Conservation (phyloP, 768 basidiomycete genomes). For the Mycena latifolia region DNA sequence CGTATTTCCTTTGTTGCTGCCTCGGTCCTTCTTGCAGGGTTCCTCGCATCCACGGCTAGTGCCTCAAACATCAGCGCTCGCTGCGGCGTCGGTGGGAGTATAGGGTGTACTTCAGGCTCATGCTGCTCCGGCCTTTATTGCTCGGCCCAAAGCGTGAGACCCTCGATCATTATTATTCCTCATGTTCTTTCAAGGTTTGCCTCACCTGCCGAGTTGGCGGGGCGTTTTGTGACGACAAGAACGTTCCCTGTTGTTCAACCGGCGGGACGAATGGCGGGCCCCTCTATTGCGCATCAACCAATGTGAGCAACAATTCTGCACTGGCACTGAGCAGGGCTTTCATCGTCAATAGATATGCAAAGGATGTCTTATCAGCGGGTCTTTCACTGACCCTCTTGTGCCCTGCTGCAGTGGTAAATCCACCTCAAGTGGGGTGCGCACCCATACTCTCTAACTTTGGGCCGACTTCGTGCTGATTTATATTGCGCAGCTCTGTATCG, state of each 20-base stretch:
- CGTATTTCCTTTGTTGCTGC: not conserved
- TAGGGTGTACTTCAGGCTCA: constrained; percentile 14
- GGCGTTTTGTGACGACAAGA: constrained; percentile 4
- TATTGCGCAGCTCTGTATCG: constrained; percentile 9
- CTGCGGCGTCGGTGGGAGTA: constrained; percentile 3
- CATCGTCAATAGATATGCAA: not conserved
- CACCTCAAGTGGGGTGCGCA: constrained; percentile 1
- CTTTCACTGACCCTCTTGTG: constrained; percentile 9
- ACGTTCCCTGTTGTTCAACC: constrained; percentile 15
- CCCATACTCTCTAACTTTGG: not conserved
- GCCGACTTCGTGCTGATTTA: constrained; percentile 2
- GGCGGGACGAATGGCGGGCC: constrained; percentile 16
- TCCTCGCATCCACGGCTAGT: not conserved
- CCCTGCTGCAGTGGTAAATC: constrained; percentile 18
- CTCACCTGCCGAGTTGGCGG: not conserved
- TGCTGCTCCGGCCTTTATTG: constrained; percentile 14
- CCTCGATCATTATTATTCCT: not conserved
- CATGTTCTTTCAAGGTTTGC: constrained; percentile 11
- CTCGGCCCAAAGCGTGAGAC: constrained; percentile 6
- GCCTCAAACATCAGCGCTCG: constrained; percentile 4
- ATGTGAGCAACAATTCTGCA: not conserved
- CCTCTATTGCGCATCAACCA: constrained; percentile 12
- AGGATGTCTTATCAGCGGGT: not conserved
- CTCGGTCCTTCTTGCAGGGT: constrained; percentile 2
- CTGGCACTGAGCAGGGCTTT: not conserved